A percentile compares a stretch with the other conserved stretches of the same genome.
Conservation (phyloP, 2,329 filamentous ascomycete species). For the Aspergillus spinulosporus region DNA sequence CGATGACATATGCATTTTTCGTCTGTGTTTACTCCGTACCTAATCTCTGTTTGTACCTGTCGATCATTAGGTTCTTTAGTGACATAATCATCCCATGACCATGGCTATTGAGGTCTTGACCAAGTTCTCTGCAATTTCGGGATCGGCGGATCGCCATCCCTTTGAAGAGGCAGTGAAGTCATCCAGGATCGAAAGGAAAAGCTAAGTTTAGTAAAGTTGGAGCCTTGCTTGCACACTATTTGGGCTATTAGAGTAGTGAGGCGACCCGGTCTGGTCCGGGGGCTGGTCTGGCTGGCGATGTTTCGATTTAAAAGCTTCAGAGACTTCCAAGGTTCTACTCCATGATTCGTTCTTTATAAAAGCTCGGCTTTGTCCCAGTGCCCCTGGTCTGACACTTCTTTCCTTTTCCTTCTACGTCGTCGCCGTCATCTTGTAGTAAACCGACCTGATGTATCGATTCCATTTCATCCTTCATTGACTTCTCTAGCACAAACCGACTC, state of each 20-base stretch:
- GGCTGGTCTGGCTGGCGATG: constrained; percentile 5
- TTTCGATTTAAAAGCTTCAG: constrained; percentile 6
- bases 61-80: not conserved
- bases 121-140: not conserved
- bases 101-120: too few relatives aligned
- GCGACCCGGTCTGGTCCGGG: constrained; percentile 9
- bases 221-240: constrained; percentile 14
- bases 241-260: constrained; percentile 12
- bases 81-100: not conserved
- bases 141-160: constrained; percentile 4
- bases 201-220: constrained; percentile 9
- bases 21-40: not conserved
- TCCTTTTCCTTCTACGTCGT: not conserved
- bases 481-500: not conserved
- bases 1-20: not conserved
- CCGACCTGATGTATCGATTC: constrained; percentile 5
- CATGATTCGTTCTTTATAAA: not conserved
- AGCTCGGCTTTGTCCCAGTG: not conserved
- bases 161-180: constrained; percentile 5
- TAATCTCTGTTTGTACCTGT: constrained; percentile 9
- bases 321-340: not conserved
- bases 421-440: not conserved
- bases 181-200: not conserved
- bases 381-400: not conserved
- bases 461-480: not conserved